phyloP scores from a whole-genome alignment of 2,329 filamentous ascomycete species.

The Trichoderma polysporum region DNA sequence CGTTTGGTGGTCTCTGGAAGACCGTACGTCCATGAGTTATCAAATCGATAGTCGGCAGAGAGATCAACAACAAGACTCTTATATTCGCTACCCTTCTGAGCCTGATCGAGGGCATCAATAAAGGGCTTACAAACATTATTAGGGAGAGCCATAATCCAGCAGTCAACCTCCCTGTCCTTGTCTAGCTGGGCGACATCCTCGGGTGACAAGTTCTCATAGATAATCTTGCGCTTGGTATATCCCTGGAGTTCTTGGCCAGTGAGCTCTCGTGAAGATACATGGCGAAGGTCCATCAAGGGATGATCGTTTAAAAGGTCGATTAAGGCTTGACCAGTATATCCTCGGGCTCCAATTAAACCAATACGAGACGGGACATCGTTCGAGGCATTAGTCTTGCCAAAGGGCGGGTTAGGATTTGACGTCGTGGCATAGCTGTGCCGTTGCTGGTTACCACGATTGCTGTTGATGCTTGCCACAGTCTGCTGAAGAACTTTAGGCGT shows the following conservation, averaged over 20 bases:
- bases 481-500: too few relatives aligned
- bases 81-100: constrained; percentile 42
- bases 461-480: too few relatives aligned
- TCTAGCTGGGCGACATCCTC: constrained; percentile 88
- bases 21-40: constrained; percentile 67
- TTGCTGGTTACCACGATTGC: too few relatives aligned
- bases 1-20: constrained; percentile 83
- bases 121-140: constrained; percentile 95
- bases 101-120: constrained; percentile 83
- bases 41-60: constrained; percentile 95
- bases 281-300: constrained; percentile 82
- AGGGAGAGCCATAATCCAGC: constrained; percentile 76
- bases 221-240: constrained; percentile 87
- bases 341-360: constrained; percentile 85
- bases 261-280: constrained; percentile 92
- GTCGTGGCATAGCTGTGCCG: too few relatives aligned
- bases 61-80: constrained; percentile 89
- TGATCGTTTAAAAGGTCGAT: constrained; percentile 85
- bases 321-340: constrained; percentile 90
- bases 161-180: constrained; percentile 57
- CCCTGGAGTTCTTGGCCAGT: constrained; percentile 82
- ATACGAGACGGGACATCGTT: constrained; percentile 77
- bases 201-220: constrained; percentile 83
- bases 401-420: constrained; percentile 70
- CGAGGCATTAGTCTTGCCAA: constrained; percentile 83